Evolutionary conservation across 1,284 basidiomycete species (phyloP).

Genomic region (Salmacisia buchloeana): DNA sequence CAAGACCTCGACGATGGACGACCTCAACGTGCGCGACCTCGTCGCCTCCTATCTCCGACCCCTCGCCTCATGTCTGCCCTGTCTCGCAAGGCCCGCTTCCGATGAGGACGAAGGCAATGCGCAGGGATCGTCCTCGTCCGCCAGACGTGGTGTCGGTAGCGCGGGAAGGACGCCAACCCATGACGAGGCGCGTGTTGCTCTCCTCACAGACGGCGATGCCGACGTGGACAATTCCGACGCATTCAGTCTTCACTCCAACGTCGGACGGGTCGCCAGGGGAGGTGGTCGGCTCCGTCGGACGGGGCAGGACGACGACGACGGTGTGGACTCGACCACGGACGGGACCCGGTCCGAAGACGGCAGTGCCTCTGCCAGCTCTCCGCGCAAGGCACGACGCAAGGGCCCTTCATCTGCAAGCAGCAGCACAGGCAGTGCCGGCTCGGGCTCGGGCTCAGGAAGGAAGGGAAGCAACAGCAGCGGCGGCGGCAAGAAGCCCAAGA

Average conservation of each 20-base stretch:
- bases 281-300: too few species aligned
- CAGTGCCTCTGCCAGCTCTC: too few species aligned
- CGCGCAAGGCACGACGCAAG: too few species aligned
- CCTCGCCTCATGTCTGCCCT: background rate
- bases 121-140: background rate
- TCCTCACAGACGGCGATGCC: background rate
- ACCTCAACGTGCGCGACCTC: slow-evolving; percentile 2
- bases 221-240: background rate
- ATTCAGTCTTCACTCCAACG: slow-evolving; percentile 4
- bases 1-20: too few species aligned
- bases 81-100: background rate
- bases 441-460: background rate
- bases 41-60: background rate
- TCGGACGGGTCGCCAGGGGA: background rate
- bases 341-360: background rate
- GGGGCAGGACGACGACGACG: too few species aligned
- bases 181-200: slow-evolving; percentile 1
- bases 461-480: background rate
- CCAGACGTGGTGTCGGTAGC: background rate
- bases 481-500: background rate
- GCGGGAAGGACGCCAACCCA: background rate
- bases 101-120: background rate
- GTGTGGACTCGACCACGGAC: too few species aligned
- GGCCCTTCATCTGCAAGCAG: too few species aligned
- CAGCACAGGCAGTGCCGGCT: too few species aligned